These are phyloP conservation scores for Hypholoma sublateritium DNA, from an alignment of 768 basidiomycete species.

Conservation along the genomic window DNA sequence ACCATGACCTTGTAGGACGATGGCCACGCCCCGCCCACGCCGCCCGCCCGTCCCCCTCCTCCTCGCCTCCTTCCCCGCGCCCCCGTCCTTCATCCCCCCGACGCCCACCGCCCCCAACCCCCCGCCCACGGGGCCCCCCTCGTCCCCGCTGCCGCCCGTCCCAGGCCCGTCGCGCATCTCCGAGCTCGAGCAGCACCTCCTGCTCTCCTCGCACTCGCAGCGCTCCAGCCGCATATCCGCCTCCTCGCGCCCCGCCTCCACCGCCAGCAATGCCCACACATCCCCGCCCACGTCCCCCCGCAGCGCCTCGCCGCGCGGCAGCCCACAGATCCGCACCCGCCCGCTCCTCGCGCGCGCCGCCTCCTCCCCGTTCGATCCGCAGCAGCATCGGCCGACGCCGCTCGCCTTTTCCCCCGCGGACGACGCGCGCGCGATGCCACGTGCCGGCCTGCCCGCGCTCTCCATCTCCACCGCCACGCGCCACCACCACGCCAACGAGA, in stretches of 20 bases:
- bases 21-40: constrained; percentile 1
- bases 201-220: constrained; percentile 16
- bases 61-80: constrained; percentile 40
- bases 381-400: neutral
- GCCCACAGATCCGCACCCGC: neutral
- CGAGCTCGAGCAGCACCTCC: constrained; percentile 44
- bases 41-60: constrained; percentile 25
- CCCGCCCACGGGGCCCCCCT: constrained; percentile 58
- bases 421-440: neutral
- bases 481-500: constrained; percentile 1
- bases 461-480: neutral
- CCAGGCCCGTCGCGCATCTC: constrained; percentile 63
- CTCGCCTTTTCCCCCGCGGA: neutral
- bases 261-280: neutral
- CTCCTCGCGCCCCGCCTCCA: neutral
- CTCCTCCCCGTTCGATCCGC: neutral
- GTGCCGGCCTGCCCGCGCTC: neutral
- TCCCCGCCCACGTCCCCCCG: neutral
- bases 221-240: neutral
- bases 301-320: neutral
- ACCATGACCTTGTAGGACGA: neutral
- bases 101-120: constrained; percentile 42
- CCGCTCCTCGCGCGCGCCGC: neutral
- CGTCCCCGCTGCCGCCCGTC: constrained; percentile 60
- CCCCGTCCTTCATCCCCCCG: constrained; percentile 41